Percentiles rank a stretch among this genome's conserved stretches.
Conservation (phyloP, 176 grass and related monocot species). For the Metroxylon sagu region DNA sequence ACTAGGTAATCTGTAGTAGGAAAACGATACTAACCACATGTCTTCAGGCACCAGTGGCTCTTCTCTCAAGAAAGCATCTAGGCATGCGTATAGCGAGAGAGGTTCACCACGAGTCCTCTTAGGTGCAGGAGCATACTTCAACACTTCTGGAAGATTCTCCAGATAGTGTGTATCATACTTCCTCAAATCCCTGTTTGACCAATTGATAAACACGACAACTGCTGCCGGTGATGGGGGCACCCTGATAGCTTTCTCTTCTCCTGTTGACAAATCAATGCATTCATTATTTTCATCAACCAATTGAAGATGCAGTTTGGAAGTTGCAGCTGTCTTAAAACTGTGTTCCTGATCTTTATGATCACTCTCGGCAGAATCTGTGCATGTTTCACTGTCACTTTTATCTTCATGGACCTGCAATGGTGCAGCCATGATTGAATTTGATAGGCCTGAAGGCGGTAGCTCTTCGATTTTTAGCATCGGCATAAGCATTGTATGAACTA, state of each 20-base stretch:
- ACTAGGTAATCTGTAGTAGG: too few species aligned
- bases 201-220: constrained; percentile 69
- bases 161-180: constrained; percentile 53
- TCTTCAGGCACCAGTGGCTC: constrained; percentile 96
- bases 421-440: constrained; percentile 40
- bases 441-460: constrained; percentile 22
- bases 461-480: constrained; percentile 61
- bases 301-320: constrained; percentile 31
- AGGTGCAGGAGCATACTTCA: constrained; percentile 78
- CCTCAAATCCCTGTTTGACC: constrained; percentile 66
- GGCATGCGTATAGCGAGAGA: constrained; percentile 88
- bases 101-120: constrained; percentile 98
- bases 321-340: neutral
- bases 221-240: constrained; percentile 45
- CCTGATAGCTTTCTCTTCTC: constrained; percentile 34
- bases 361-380: neutral
- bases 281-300: constrained; percentile 71
- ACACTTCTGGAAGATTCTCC: constrained; percentile 79
- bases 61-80: constrained; percentile 98
- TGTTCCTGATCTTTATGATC: constrained; percentile 3
- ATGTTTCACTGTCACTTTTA: constrained; percentile 13
- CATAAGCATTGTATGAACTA: constrained; percentile 54
- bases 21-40: constrained; percentile 75
- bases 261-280: constrained; percentile 38
- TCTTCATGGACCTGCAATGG: constrained; percentile 35